These are phyloP conservation scores for Paramecium tetraurelia DNA, from an alignment of 73 alveolate species.

Conservation along the genomic window DNA sequence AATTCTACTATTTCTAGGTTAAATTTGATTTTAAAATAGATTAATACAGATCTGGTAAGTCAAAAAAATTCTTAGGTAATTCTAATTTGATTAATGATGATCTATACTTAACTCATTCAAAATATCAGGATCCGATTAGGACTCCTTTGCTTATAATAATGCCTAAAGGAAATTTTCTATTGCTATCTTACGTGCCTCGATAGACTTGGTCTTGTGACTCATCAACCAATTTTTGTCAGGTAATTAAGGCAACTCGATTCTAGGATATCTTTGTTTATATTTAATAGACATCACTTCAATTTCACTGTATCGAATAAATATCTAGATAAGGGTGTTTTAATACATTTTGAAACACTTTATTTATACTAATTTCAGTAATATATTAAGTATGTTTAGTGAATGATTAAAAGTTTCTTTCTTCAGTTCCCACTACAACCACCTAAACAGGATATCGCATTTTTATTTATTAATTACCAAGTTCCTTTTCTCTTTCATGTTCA, in stretches of 20 bases:
- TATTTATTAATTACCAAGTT: background rate
- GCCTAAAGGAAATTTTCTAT: slow-evolving; percentile 14
- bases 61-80: background rate
- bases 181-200: slow-evolving; percentile 18
- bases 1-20: background rate
- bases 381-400: slow-evolving; percentile 27
- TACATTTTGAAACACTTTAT: slow-evolving; percentile 21
- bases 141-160: background rate
- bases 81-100: background rate
- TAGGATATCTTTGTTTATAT: background rate
- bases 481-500: background rate
- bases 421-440: slow-evolving; percentile 15
- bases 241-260: background rate
- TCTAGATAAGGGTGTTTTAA: background rate
- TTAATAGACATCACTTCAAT: background rate
- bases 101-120: background rate
- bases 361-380: slow-evolving; percentile 12
- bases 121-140: background rate
- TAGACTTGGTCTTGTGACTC: slow-evolving; percentile 21
- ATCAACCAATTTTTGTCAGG: slow-evolving; percentile 9
- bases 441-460: slow-evolving; percentile 37
- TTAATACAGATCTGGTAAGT: slow-evolving; percentile 18
- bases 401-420: background rate
- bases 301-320: slow-evolving; percentile 36
- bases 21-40: background rate